Evolutionary conservation across 2,329 filamentous ascomycete species (phyloP).

Genomic region (Dactylellina cionopaga): DNA sequence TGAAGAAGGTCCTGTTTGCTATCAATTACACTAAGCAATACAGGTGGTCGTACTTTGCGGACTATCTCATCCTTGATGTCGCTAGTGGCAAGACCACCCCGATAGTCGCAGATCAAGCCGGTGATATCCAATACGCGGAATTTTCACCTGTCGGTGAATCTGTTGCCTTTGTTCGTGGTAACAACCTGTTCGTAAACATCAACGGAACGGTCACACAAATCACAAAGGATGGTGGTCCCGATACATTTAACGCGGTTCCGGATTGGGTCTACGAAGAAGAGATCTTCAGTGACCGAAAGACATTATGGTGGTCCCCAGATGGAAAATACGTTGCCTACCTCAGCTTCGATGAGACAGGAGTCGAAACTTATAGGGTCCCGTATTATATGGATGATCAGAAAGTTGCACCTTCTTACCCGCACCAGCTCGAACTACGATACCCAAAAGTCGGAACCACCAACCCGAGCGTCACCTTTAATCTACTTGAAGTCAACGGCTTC

Average conservation of each 20-base stretch:
- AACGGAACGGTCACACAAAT: slow-evolving; percentile 68
- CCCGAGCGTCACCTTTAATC: slow-evolving; percentile 70
- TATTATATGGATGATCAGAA: slow-evolving; percentile 72
- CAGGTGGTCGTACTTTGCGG: slow-evolving; percentile 73
- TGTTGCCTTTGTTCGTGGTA: slow-evolving; percentile 75
- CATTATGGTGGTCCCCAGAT: slow-evolving; percentile 70
- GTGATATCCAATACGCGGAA: slow-evolving; percentile 74
- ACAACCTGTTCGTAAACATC: slow-evolving; percentile 71
- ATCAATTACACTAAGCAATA: slow-evolving; percentile 76
- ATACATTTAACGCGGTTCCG: slow-evolving; percentile 72
- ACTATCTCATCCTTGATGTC: slow-evolving; percentile 73
- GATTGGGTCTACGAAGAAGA: slow-evolving; percentile 74
- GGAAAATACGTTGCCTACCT: slow-evolving; percentile 68
- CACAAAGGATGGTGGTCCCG: slow-evolving; percentile 70
- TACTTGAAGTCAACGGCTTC: slow-evolving; percentile 66
- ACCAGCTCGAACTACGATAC: slow-evolving; percentile 72
- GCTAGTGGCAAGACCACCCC: slow-evolving; percentile 67
- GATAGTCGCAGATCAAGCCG: slow-evolving; percentile 69
- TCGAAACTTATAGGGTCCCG: slow-evolving; percentile 72
- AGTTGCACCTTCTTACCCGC: slow-evolving; percentile 70
- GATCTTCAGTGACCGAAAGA: slow-evolving; percentile 66
- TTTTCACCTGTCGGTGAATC: slow-evolving; percentile 69
- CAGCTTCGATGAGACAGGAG: slow-evolving; percentile 73
- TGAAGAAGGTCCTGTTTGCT: slow-evolving; percentile 70
- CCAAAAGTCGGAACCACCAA: slow-evolving; percentile 76